These are phyloP conservation scores for Podila verticillata DNA, from an alignment of 192 early-diverging fungal species.

Conservation along the genomic window DNA sequence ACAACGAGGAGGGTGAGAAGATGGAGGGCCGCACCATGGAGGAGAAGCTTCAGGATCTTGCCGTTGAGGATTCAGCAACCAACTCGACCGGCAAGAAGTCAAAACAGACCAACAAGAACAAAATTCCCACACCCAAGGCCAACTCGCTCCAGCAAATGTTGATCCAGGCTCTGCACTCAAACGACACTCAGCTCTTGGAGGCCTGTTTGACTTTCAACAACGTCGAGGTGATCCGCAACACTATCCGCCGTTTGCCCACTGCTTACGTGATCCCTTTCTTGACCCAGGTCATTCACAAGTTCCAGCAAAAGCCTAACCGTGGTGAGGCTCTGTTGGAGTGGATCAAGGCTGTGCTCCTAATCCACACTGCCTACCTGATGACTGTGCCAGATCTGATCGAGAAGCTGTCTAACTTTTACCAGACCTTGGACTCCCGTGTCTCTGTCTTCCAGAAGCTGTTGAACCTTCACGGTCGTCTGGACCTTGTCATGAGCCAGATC, in stretches of 20 bases:
- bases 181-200: slow-evolving; percentile 57
- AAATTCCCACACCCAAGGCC: slow-evolving; percentile 51
- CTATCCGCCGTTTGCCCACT: slow-evolving; percentile 58
- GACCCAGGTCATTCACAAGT: slow-evolving; percentile 56
- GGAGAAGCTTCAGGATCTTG: slow-evolving; percentile 54
- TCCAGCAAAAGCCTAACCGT: slow-evolving; percentile 59
- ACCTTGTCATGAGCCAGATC: slow-evolving; percentile 61
- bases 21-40: slow-evolving; percentile 50
- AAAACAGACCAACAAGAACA: slow-evolving; percentile 32
- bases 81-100: slow-evolving; percentile 30
- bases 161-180: slow-evolving; percentile 65
- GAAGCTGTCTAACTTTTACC: slow-evolving; percentile 62
- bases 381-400: slow-evolving; percentile 61
- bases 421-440: slow-evolving; percentile 56
- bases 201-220: slow-evolving; percentile 57
- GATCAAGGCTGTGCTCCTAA: slow-evolving; percentile 60
- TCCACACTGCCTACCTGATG: slow-evolving; percentile 67
- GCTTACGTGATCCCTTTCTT: slow-evolving; percentile 61
- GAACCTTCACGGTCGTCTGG: slow-evolving; percentile 61
- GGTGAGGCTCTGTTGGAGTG: slow-evolving; percentile 57
- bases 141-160: slow-evolving; percentile 62
- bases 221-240: slow-evolving; percentile 58
- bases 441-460: slow-evolving; percentile 57
- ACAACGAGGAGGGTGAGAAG: slow-evolving; percentile 26
- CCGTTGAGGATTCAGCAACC: slow-evolving; percentile 46